phyloP scores from a whole-genome alignment of 768 basidiomycete genomes.

The Pulveroboletus sp. region DNA sequence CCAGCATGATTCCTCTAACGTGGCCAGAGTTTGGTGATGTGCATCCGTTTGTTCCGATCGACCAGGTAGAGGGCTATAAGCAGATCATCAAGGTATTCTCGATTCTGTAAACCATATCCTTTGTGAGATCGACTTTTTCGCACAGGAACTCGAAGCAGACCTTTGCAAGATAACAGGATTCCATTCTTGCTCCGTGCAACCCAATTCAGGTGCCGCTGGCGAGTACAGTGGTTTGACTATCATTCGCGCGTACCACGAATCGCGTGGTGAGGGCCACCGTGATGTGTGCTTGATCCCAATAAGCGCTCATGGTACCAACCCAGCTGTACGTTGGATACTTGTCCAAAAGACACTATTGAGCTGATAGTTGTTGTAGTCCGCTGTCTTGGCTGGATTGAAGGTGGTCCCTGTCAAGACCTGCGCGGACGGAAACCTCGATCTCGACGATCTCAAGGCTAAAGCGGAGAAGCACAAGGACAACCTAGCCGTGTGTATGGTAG shows the following conservation, averaged over 20 bases:
- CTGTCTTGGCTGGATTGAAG: slow-evolving; percentile 95
- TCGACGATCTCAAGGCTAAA: slow-evolving; percentile 80
- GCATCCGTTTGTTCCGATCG: slow-evolving; percentile 88
- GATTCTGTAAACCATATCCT: not conserved
- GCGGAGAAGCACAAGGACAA: slow-evolving; percentile 89
- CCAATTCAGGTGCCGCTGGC: slow-evolving; percentile 97
- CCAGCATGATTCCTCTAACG: slow-evolving; percentile 94
- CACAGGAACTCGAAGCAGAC: slow-evolving; percentile 86
- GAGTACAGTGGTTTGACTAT: slow-evolving; percentile 96
- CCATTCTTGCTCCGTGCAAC: slow-evolving; percentile 92
- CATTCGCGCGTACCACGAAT: slow-evolving; percentile 91
- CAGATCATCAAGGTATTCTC: slow-evolving; percentile 65
- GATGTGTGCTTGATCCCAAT: slow-evolving; percentile 92
- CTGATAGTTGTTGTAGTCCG: slow-evolving; percentile 56
- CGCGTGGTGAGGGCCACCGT: slow-evolving; percentile 78
- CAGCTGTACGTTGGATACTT: slow-evolving; percentile 61
- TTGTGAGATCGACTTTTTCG: slow-evolving; percentile 8
- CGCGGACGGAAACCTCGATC: slow-evolving; percentile 82
- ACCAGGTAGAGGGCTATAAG: slow-evolving; percentile 87
- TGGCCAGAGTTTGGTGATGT: slow-evolving; percentile 89
- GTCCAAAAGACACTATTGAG: not conserved
- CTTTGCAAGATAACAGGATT: slow-evolving; percentile 96
- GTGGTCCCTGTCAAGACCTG: slow-evolving; percentile 94
- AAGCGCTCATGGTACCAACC: slow-evolving; percentile 98
- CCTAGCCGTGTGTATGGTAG: slow-evolving; percentile 92